phyloP scores from a whole-genome alignment of 768 basidiomycete genomes.

The Rubroboletus satanas region DNA sequence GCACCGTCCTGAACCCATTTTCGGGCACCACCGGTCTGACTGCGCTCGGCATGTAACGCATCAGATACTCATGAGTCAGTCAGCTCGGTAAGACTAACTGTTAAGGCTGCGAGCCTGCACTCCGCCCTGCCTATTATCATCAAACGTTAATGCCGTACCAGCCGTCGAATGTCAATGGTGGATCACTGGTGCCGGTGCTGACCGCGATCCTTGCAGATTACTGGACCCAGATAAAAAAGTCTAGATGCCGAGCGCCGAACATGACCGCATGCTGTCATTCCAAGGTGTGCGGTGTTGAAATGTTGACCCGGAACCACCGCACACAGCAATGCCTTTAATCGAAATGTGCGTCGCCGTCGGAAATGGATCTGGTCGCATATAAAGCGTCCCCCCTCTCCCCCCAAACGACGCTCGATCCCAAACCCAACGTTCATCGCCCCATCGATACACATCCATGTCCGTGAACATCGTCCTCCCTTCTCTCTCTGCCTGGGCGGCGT shows the following conservation, averaged over 20 bases:
- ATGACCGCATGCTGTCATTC: background rate
- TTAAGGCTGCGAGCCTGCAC: background rate
- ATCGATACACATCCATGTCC: constrained; percentile 18
- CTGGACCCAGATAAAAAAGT: background rate
- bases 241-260: constrained; percentile 2
- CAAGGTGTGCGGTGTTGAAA: no score
- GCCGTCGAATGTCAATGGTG: background rate
- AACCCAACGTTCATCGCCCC: background rate
- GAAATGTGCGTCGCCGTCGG: background rate
- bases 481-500: constrained; percentile 42
- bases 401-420: background rate
- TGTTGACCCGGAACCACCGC: background rate
- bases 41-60: background rate
- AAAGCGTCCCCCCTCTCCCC: constrained; percentile 6
- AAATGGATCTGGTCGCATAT: background rate
- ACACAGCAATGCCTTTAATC: background rate
- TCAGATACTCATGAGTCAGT: background rate
- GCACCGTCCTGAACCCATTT: background rate
- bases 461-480: constrained; percentile 35
- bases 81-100: background rate
- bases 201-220: background rate
- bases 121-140: background rate
- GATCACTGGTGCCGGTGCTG: background rate
- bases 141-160: background rate
- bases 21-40: background rate